These are phyloP conservation scores for Torulaspora microellipsoides DNA, from an alignment of 805 yeast genomes.

Conservation along the genomic window DNA sequence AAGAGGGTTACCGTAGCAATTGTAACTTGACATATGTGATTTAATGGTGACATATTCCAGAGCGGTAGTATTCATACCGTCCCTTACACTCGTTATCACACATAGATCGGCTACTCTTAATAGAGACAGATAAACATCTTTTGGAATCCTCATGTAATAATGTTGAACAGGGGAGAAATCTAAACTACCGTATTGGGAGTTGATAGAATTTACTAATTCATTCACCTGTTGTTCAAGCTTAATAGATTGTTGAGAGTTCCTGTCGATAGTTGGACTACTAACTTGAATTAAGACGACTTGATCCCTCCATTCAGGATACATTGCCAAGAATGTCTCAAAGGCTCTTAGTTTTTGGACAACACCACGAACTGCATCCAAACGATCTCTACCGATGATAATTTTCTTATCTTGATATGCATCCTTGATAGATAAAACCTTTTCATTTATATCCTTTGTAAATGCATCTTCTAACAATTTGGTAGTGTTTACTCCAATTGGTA, in stretches of 20 bases:
- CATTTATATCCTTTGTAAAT: slow-evolving; percentile 45
- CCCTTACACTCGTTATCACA: slow-evolving; percentile 83
- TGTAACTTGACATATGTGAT: slow-evolving; percentile 39
- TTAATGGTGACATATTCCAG: slow-evolving; percentile 88
- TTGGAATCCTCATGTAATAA: slow-evolving; percentile 82
- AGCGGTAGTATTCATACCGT: slow-evolving; percentile 95
- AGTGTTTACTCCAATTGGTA: slow-evolving; percentile 89
- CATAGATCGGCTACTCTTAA: slow-evolving; percentile 88
- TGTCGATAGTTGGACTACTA: slow-evolving; percentile 55
- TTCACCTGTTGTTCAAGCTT: slow-evolving; percentile 74
- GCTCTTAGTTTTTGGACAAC: slow-evolving; percentile 91
- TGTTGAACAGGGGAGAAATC: slow-evolving; percentile 87
- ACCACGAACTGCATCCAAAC: slow-evolving; percentile 88
- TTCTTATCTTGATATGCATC: slow-evolving; percentile 60
- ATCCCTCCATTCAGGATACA: slow-evolving; percentile 90
- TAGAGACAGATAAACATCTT: slow-evolving; percentile 84
- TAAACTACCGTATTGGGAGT: slow-evolving; percentile 77
- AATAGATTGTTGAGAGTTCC: slow-evolving; percentile 40
- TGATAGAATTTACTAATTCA: slow-evolving; percentile 77
- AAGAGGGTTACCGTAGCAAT: slow-evolving; percentile 55
- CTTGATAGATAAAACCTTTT: slow-evolving; percentile 60
- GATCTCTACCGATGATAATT: slow-evolving; percentile 89
- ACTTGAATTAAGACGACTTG: slow-evolving; percentile 89
- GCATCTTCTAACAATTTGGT: slow-evolving; percentile 58
- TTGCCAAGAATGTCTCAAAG: slow-evolving; percentile 77